Conservation (phyloP, 2,329 filamentous ascomycete genomes). For the Sarocladiaceae sp. region DNA sequence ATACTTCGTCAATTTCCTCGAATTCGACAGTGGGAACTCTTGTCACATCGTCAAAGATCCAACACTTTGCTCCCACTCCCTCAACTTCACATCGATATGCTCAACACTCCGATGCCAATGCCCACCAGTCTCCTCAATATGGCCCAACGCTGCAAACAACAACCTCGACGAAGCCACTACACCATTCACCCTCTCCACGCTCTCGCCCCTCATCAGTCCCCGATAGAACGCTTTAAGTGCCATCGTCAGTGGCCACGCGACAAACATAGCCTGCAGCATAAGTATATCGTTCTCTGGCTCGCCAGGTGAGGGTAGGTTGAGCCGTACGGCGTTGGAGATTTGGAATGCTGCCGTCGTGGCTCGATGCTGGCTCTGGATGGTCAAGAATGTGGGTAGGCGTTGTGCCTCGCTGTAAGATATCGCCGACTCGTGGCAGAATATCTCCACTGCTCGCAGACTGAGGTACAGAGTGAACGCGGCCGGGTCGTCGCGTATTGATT, state of each 20-base stretch:
- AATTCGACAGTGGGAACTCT: too few species aligned
- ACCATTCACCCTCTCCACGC: background rate
- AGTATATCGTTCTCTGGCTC: slow-evolving; percentile 11
- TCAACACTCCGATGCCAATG: slow-evolving; percentile 11
- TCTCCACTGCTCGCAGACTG: slow-evolving; percentile 13
- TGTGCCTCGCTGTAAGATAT: slow-evolving; percentile 11
- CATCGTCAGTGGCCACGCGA: slow-evolving; percentile 14
- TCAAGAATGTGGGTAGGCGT: slow-evolving; percentile 11
- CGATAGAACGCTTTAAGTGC: slow-evolving; percentile 24
- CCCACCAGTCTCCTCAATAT: slow-evolving; percentile 10
- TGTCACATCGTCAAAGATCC: background rate
- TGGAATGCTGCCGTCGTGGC: slow-evolving; percentile 12
- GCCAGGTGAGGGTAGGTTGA: slow-evolving; percentile 11
- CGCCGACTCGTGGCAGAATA: slow-evolving; percentile 13
- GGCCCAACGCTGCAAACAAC: slow-evolving; percentile 9
- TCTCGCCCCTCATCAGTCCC: background rate
- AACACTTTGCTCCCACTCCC: slow-evolving; percentile 11
- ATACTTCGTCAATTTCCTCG: too few species aligned
- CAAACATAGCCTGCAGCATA: slow-evolving; percentile 13
- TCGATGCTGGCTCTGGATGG: slow-evolving; percentile 11
- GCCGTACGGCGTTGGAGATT: slow-evolving; percentile 13
- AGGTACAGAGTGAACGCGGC: slow-evolving; percentile 14
- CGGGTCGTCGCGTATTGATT: slow-evolving; percentile 12
- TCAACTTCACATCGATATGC: slow-evolving; percentile 10
- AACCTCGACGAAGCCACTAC: slow-evolving; percentile 10